phyloP scores from a whole-genome alignment of 768 basidiomycete species.

The Collybiopsis confluens region DNA sequence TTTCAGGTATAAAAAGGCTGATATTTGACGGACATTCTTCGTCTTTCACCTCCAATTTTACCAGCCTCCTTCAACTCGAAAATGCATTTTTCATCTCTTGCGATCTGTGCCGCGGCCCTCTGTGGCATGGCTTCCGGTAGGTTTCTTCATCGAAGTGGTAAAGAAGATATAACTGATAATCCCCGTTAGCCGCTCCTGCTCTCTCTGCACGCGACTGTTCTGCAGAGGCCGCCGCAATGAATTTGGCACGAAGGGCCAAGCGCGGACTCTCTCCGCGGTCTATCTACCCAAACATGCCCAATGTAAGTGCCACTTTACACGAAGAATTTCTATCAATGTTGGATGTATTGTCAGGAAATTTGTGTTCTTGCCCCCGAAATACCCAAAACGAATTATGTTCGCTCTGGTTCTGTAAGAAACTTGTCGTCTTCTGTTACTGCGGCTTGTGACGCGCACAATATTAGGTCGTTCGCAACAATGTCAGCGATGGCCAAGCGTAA shows the following conservation, averaged over 20 bases:
- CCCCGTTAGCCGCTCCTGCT: too few species aligned
- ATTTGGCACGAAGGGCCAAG: constrained; percentile 2
- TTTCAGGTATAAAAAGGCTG: not conserved
- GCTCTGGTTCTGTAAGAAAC: not conserved
- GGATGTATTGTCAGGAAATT: too few species aligned
- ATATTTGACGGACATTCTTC: not conserved
- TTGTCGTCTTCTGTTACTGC: not conserved
- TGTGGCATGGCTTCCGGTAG: constrained; percentile 6
- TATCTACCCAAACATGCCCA: constrained; percentile 5
- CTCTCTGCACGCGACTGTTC: not conserved
- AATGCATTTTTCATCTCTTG: constrained; percentile 2
- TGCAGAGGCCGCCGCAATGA: not conserved
- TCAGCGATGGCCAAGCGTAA: constrained; percentile 25
- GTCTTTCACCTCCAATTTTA: not conserved
- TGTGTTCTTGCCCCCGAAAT: constrained; percentile 2
- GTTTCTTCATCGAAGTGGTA: too few species aligned
- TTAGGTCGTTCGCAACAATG: constrained; percentile 16
- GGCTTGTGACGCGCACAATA: not conserved
- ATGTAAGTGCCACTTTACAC: too few species aligned
- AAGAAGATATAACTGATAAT: too few species aligned
- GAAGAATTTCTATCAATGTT: not conserved
- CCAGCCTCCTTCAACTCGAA: not conserved
- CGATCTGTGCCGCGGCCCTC: not conserved
- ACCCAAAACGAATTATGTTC: not conserved
- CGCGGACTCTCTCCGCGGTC: not conserved